These are phyloP conservation scores for Xenosphaeropsis pyriputrescens DNA, from an alignment of 2,329 filamentous ascomycete species.

Conservation along the genomic window DNA sequence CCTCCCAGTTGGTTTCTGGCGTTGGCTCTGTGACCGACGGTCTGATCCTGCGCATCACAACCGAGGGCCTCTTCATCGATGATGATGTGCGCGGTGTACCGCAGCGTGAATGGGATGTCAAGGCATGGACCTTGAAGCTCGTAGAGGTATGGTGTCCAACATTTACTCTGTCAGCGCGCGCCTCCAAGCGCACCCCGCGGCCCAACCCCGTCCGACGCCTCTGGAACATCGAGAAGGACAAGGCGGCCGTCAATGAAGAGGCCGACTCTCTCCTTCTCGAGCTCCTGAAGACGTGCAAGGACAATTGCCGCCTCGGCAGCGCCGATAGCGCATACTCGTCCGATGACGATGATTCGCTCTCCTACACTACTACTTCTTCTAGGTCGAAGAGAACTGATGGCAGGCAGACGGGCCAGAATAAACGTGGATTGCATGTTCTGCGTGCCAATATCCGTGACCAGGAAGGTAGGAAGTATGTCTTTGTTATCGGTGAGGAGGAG, in stretches of 20 bases:
- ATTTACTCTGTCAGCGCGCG: constrained; percentile 26
- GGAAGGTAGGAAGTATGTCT: constrained; percentile 51
- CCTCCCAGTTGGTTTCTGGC: constrained; percentile 81
- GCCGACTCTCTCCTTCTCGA: constrained; percentile 49
- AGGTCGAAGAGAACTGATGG: not conserved
- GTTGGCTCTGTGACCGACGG: constrained; percentile 79
- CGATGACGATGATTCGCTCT: constrained; percentile 1
- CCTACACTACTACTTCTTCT: constrained; percentile 3
- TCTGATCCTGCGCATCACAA: constrained; percentile 79
- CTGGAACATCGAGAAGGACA: constrained; percentile 23
- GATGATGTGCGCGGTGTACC: constrained; percentile 82
- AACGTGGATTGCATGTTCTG: constrained; percentile 41
- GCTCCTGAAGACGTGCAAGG: constrained; percentile 49
- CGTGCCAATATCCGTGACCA: constrained; percentile 50
- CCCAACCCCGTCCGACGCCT: constrained; percentile 16
- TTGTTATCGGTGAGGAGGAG: constrained; percentile 49
- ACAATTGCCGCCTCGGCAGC: constrained; percentile 37
- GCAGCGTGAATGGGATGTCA: constrained; percentile 98
- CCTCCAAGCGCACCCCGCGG: constrained; percentile 23
- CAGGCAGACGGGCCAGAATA: constrained; percentile 37
- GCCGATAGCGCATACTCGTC: constrained; percentile 12
- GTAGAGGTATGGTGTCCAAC: constrained; percentile 78
- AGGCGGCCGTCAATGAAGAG: constrained; percentile 38
- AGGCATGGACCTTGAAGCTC: constrained; percentile 90
- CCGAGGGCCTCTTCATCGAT: constrained; percentile 91